These are phyloP conservation scores for Sclerotiophoma versabilis DNA, from an alignment of 2,329 filamentous ascomycete species.

Conservation along the genomic window DNA sequence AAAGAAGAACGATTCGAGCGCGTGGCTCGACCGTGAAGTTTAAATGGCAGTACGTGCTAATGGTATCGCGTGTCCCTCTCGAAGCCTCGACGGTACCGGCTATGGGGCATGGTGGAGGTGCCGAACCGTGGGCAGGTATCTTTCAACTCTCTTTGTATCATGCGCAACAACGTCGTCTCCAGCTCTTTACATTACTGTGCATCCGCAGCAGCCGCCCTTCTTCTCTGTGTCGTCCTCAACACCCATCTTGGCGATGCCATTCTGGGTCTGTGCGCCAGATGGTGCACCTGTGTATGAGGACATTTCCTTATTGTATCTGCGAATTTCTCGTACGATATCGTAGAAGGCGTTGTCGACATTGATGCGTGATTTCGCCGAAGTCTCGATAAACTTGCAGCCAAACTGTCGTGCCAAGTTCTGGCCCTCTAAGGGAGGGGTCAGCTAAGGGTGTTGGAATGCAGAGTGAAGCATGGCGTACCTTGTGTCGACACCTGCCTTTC, in stretches of 20 bases:
- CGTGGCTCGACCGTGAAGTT: conserved; percentile 29
- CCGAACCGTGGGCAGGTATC: conserved; percentile 36
- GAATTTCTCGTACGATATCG: conserved; percentile 96
- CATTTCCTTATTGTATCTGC: conserved; percentile 98
- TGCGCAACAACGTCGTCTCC: conserved; percentile 17
- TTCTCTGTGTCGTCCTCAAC: conserved; percentile 73
- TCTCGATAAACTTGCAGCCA: conserved; percentile 98
- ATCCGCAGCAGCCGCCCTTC: conserved; percentile 85
- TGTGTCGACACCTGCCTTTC: conserved; percentile 91
- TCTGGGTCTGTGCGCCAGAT: conserved; percentile 62
- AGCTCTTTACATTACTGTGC: conserved; percentile 77
- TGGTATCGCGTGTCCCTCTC: conserved; percentile 43
- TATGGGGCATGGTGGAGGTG: conserved; percentile 34
- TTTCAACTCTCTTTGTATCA: conserved; percentile 26
- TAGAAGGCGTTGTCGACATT: conserved; percentile 99
- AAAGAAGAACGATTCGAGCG: conserved; percentile 25
- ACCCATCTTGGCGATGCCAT: conserved; percentile 76
- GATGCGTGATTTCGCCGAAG: conserved; percentile 95
- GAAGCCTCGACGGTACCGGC: conserved; percentile 28
- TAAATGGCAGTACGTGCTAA: conserved; percentile 46
- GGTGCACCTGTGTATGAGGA: conserved; percentile 78
- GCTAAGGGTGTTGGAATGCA: conserved; percentile 15
- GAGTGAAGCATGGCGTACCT: conserved; percentile 65
- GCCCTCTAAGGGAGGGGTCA: conserved; percentile 71
- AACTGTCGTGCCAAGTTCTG: conserved; percentile 85